Evolutionary conservation across 2,329 filamentous ascomycete genomes (phyloP), one percentile per base, ranked within the genome.

Genomic region (Ophiosphaerella herpotricha): DNA sequence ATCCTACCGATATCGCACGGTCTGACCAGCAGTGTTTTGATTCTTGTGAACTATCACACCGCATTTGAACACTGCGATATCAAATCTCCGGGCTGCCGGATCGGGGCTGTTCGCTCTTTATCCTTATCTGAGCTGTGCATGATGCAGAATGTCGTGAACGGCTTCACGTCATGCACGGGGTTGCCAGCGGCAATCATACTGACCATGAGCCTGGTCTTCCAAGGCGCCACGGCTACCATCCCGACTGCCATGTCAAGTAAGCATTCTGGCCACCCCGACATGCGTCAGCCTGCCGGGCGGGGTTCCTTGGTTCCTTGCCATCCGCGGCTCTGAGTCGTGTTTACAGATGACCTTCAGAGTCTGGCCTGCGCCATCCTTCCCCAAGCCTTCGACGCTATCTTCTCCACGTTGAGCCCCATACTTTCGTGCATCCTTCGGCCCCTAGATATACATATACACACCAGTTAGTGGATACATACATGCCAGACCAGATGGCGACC

Each of bases 261-360:
- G 49, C 41, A 34, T 21, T 9, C 35, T 43, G 37, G 52, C 46
- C 38, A 44, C 7, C 42, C 46, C 46, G 53, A 48, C 48, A 48
- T 37, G 39, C 48, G 55, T 50, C 53, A 51, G 40, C 42, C 31
- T 11, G 46, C 48, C 43, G 48, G 44, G 53, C 55, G 55, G 55
- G 53, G 45, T 58, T 53, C 46, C 18, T 24, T 47, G 53, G 45
- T 58, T 53, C 46, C 18, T 24, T 47, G 2, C 26, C 11, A 29
- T 46, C 39, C 45, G 32, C 45, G 40, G 12, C 33, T 40, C 34
- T 40, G 40, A n/a, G 31, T 33, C 39, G 23, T 39, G 37, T 39
- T 40, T 23, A n/a, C 21, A 9, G 13, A 23, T 40, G 7, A 26
- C 13, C 39, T 13, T 13, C 6, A n/a, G 26, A 8, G 11, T 29